Percentiles rank a stretch among this genome's conserved stretches.
Conservation (phyloP, 768 basidiomycete genomes). For the Podaxis carcinomalis region DNA sequence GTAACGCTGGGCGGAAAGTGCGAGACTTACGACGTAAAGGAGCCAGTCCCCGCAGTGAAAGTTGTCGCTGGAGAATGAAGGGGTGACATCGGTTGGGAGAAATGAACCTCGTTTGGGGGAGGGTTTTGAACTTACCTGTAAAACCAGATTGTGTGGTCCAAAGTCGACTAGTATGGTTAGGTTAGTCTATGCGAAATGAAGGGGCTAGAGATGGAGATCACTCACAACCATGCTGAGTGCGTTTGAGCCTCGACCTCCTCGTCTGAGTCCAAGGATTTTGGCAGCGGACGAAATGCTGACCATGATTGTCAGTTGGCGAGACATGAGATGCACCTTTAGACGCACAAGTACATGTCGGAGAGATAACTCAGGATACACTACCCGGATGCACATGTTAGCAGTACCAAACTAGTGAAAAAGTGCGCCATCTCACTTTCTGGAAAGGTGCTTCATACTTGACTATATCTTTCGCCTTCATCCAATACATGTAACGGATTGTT, state of each 20-base stretch:
- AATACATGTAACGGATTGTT: conserved; percentile 55
- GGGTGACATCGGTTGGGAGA: neutral
- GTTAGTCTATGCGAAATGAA: neutral
- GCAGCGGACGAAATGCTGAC: conserved; percentile 53
- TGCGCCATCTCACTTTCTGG: conserved; percentile 55
- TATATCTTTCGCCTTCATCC: conserved; percentile 74
- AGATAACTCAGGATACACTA: conserved; percentile 79
- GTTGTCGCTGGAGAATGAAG: conserved; percentile 42
- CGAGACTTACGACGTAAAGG: conserved; percentile 60
- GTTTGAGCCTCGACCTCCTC: conserved; percentile 44
- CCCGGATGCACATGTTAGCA: neutral
- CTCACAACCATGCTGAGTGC: conserved; percentile 60
- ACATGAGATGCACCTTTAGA: conserved; percentile 2
- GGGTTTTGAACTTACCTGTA: conserved; percentile 49
- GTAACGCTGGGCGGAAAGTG: neutral
- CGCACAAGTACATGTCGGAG: conserved; percentile 77
- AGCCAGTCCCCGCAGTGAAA: conserved; percentile 82
- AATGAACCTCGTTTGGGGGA: neutral
- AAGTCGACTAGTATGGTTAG: conserved; percentile 44
- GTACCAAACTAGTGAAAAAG: conserved; percentile 1
- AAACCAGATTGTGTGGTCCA: conserved; percentile 80
- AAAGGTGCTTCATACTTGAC: conserved; percentile 66
- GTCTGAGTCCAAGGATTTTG: conserved; percentile 50
- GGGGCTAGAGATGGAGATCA: conserved; percentile 6
- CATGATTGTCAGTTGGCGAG: conserved; percentile 11